Evolutionary conservation across 805 yeast genomes (phyloP).

Genomic region (Monosporozyma aquatica): DNA sequence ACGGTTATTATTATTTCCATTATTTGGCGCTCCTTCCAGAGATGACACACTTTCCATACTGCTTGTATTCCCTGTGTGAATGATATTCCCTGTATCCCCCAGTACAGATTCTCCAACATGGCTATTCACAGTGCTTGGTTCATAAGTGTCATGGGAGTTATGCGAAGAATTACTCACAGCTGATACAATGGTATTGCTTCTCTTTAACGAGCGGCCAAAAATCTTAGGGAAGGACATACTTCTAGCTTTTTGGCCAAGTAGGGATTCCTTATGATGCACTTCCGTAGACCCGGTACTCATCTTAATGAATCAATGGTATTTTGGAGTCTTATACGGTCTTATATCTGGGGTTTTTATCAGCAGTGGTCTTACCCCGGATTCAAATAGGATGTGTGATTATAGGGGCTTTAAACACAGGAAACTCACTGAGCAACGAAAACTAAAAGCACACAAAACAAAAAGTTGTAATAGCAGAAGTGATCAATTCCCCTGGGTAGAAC

Average conservation of each 20-base stretch:
- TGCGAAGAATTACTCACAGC: neutral
- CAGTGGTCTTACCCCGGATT: too few species aligned
- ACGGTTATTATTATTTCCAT: neutral
- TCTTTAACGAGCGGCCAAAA: constrained; percentile 2
- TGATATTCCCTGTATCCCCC: neutral
- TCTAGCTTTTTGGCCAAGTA: constrained; percentile 1
- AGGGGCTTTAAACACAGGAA: too few species aligned
- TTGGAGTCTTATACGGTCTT: too few species aligned
- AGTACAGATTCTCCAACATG: neutral
- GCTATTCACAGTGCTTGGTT: constrained; percentile 1
- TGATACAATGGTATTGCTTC: neutral
- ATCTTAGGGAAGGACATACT: constrained; percentile 6
- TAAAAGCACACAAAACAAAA: too few species aligned
- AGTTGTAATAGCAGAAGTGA: too few species aligned
- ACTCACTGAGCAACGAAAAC: too few species aligned
- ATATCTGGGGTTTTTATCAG: too few species aligned
- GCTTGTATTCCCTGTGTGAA: neutral
- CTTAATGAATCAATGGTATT: too few species aligned
- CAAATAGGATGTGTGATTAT: too few species aligned
- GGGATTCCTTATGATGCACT: neutral
- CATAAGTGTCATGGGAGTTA: neutral
- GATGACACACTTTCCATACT: neutral
- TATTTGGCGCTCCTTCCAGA: neutral
- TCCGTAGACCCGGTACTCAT: neutral
- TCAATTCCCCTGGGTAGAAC: too few species aligned